Percentiles rank a stretch among this genome's conserved stretches.
Evolutionary conservation across 2,329 filamentous ascomycete species (phyloP).

Genomic region (Scedosporium boydii): DNA sequence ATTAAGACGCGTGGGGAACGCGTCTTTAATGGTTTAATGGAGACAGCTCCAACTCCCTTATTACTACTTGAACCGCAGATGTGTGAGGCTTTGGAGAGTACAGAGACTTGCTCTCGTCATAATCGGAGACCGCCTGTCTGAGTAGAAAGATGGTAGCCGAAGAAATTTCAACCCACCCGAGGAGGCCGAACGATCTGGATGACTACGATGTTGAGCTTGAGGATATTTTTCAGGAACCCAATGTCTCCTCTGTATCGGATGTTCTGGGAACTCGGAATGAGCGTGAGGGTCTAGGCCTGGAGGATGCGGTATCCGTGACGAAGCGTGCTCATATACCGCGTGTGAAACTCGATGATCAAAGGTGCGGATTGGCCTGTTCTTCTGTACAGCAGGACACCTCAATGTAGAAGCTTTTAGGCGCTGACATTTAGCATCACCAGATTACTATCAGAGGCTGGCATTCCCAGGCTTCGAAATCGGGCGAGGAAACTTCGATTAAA

Average conservation of each 20-base stretch:
- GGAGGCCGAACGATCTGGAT: constrained; percentile 54
- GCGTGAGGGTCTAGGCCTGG: constrained; percentile 60
- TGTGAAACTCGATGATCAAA: constrained; percentile 78
- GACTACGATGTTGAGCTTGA: constrained; percentile 58
- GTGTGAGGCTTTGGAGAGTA: too few species aligned
- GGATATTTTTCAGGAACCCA: constrained; percentile 11
- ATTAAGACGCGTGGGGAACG: too few species aligned
- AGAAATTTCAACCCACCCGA: neutral
- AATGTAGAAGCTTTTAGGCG: neutral
- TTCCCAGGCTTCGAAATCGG: constrained; percentile 68
- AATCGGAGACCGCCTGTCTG: too few species aligned
- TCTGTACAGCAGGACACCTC: neutral
- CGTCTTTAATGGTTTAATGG: too few species aligned
- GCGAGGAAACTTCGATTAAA: constrained; percentile 69
- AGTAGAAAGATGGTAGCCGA: neutral
- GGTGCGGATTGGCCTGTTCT: constrained; percentile 31
- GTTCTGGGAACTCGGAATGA: constrained; percentile 26
- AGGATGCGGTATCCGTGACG: constrained; percentile 74
- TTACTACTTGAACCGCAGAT: too few species aligned
- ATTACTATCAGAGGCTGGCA: constrained; percentile 72
- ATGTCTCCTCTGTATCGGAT: constrained; percentile 20
- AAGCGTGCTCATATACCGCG: constrained; percentile 63
- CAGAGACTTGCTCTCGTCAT: neutral
- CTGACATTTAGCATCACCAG: constrained; percentile 28
- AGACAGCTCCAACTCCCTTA: too few species aligned